These are phyloP conservation scores for Pleurotus tuoliensis DNA, from an alignment of 768 basidiomycete genomes.

Conservation along the genomic window DNA sequence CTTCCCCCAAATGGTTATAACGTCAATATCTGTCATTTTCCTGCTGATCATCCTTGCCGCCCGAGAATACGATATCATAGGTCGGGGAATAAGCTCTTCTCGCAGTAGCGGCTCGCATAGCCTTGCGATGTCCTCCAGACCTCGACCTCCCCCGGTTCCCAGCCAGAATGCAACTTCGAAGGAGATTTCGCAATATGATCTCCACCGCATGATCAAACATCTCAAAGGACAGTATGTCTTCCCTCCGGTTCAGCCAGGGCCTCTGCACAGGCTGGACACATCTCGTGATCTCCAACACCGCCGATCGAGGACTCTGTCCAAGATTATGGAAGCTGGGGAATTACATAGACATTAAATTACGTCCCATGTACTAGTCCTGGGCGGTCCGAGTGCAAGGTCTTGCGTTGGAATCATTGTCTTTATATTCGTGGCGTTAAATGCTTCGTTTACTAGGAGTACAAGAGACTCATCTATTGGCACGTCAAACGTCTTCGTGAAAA, in stretches of 20 bases:
- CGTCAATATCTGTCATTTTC: slow-evolving; percentile 34
- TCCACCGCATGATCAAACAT: slow-evolving; percentile 30
- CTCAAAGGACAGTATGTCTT: slow-evolving; percentile 38
- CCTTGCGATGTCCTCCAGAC: neutral
- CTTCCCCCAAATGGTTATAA: slow-evolving; percentile 55
- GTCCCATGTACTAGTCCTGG: too few species aligned
- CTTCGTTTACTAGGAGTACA: too few species aligned
- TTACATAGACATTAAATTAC: neutral
- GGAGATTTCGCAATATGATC: slow-evolving; percentile 35
- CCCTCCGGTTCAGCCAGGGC: slow-evolving; percentile 28
- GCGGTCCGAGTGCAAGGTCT: too few species aligned
- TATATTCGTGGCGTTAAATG: too few species aligned
- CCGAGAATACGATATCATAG: slow-evolving; percentile 32
- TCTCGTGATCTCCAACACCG: neutral
- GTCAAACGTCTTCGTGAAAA: too few species aligned
- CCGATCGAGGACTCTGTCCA: slow-evolving; percentile 1
- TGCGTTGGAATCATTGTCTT: too few species aligned
- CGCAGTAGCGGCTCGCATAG: neutral
- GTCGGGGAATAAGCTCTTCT: slow-evolving; percentile 3
- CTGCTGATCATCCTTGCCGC: slow-evolving; percentile 38
- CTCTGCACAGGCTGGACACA: neutral
- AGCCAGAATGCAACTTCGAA: slow-evolving; percentile 23
- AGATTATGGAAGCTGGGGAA: slow-evolving; percentile 5
- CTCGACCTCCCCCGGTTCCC: slow-evolving; percentile 27
- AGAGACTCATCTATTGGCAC: too few species aligned